Evolutionary conservation across 208 protist genomes (phyloP).

Genomic region (Herpetomonas samuelpessoai): DNA sequence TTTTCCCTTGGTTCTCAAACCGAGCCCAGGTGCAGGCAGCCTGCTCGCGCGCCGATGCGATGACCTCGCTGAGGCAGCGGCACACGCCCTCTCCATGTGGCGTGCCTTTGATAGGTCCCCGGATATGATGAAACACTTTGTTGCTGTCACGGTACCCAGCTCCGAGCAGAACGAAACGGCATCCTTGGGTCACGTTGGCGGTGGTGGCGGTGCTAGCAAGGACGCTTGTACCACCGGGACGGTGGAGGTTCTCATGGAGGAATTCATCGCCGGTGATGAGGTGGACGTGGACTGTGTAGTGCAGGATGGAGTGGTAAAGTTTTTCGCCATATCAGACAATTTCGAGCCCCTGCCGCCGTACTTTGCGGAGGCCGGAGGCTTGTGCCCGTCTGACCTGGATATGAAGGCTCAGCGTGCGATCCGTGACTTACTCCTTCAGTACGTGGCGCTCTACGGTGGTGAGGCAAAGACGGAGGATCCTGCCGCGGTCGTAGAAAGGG

Average conservation of each 20-base stretch:
- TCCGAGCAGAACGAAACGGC: neutral
- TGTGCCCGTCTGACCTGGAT: slow-evolving; percentile 45
- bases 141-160: slow-evolving; percentile 9
- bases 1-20: slow-evolving; percentile 75
- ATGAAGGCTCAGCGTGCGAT: slow-evolving; percentile 26
- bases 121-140: slow-evolving; percentile 44
- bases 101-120: slow-evolving; percentile 28
- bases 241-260: slow-evolving; percentile 57
- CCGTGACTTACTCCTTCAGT: slow-evolving; percentile 43
- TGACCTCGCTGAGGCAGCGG: slow-evolving; percentile 36
- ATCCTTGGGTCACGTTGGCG: neutral
- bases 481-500: no score
- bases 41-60: slow-evolving; percentile 40
- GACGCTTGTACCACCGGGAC: neutral
- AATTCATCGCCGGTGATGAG: slow-evolving; percentile 78
- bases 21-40: slow-evolving; percentile 73
- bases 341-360: slow-evolving; percentile 49
- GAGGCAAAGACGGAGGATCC: neutral
- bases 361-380: slow-evolving; percentile 69
- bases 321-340: slow-evolving; percentile 79
- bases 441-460: slow-evolving; percentile 25
- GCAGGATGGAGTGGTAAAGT: slow-evolving; percentile 52
- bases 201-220: neutral
- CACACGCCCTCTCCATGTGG: slow-evolving; percentile 47
- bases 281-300: slow-evolving; percentile 80